A percentile compares a stretch with the other conserved stretches of the same genome.
phyloP scores from a whole-genome alignment of 2,329 filamentous ascomycete genomes.

The Aspergillus sp. region DNA sequence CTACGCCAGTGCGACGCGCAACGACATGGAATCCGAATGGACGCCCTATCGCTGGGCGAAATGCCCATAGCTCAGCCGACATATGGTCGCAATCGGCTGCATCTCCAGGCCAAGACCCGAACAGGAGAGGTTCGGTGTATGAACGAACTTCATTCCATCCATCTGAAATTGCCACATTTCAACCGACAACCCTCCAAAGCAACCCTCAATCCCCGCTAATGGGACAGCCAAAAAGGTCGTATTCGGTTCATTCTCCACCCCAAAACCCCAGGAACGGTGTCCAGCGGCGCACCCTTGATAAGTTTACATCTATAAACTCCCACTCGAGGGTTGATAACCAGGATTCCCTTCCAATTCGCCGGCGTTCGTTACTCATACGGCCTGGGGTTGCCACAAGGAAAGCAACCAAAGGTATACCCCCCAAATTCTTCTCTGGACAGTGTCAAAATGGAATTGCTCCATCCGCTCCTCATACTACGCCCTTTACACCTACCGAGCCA shows the following conservation, averaged over 20 bases:
- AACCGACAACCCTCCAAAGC: slow-evolving; percentile 18
- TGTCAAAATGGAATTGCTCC: slow-evolving; percentile 22
- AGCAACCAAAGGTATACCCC: slow-evolving; percentile 25
- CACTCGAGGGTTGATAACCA: slow-evolving; percentile 34
- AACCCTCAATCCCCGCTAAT: slow-evolving; percentile 16
- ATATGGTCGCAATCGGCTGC: slow-evolving; percentile 7
- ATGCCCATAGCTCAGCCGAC: slow-evolving; percentile 11
- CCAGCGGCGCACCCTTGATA: slow-evolving; percentile 25
- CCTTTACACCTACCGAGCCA: slow-evolving; percentile 18
- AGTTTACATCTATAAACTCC: slow-evolving; percentile 33
- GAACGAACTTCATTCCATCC: slow-evolving; percentile 20
- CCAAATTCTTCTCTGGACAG: slow-evolving; percentile 24
- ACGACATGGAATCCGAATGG: slow-evolving; percentile 9
- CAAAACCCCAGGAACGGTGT: slow-evolving; percentile 25
- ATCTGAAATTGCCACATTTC: slow-evolving; percentile 23
- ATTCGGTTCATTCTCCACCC: slow-evolving; percentile 30
- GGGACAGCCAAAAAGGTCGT: slow-evolving; percentile 26
- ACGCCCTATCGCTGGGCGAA: slow-evolving; percentile 2
- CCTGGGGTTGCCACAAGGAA: slow-evolving; percentile 38
- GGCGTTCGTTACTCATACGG: slow-evolving; percentile 36
- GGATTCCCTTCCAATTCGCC: slow-evolving; percentile 37
- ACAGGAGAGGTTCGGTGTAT: slow-evolving; percentile 15
- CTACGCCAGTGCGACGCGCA: slow-evolving; percentile 16
- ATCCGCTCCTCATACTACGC: slow-evolving; percentile 7
- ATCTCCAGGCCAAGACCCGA: slow-evolving; percentile 3